Evolutionary conservation across 768 basidiomycete species (phyloP), one percentile per base, ranked within the genome.

Genomic region (Leccinellum luteum): DNA sequence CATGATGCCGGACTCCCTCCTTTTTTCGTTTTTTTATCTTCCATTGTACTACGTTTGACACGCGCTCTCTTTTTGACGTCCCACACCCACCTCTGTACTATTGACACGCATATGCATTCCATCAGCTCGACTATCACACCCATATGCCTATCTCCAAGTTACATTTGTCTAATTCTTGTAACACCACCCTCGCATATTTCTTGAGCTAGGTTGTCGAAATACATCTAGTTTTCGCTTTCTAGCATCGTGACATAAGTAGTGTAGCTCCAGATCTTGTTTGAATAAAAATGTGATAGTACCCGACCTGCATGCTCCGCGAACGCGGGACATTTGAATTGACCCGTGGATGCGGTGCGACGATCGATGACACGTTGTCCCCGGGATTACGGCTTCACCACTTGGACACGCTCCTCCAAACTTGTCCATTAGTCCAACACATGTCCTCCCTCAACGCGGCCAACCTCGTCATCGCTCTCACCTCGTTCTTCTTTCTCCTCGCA

Each of bases 401-500:
- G 56, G 19, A 32, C 59, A 64, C 54, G 59, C 41, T 41, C 54
- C 56, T 54, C 61, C 49, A 35, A 21, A 25, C 44, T 21, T 14
- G 44, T 25, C 4, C 54, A 56, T 38, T 31, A 31, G 56, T 51
- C 50, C 43, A 58, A 62, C 60, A 63, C 71, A 74, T 72, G 64
- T 35, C 58, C 52, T 56, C 61, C 57, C 63, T 69, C 48, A 69
- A 76, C 58, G 61, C 64, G 27, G 86, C 85, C 15, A 78, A 82
- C 66, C 60, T 78, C 59, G 70, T 85, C 62, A 64, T 89, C 54
- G 62, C 66, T 32, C 62, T 76, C 28, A 79, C 86, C 41, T 57
- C 73, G 30, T 48, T 79, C 13, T 86, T 89, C 71, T 82, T 89
- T 65, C 57, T 77, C 17, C 19, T 85, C 48, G 83, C 81, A 43